Base-by-base conservation (phyloP, 106 monocot species). In the Phalaenopsis equestris region DNA sequence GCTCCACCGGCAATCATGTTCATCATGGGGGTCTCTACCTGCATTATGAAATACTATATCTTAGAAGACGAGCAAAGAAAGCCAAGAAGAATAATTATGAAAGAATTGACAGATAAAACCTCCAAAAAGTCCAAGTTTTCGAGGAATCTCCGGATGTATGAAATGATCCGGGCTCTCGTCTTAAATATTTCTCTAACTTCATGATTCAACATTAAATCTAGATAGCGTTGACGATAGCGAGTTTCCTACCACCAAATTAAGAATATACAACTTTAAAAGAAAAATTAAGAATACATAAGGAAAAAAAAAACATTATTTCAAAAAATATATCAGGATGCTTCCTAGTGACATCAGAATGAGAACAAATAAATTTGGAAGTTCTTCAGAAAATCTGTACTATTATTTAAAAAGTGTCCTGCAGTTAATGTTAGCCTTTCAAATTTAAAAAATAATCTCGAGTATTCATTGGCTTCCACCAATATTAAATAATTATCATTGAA, bases 11-110 rank as follows among this genome's bases (percentile, higher is more conserved):
- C 90, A 85, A 91, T 96, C 91, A 91, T 96, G 80, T 93, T 96
- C 91, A 96, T 93, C 93, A 93, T 96, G 16, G 96, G 93, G 74
- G 96, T 96, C 84, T 93, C 96, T n/a, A 96, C 96, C 96, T 96
- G 84, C 72, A 67, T 75, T 58, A 19, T 1, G 72, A 5, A 79
- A 65, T 7, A 16, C 37, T 17, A 21, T 56, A 64, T 30, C 30
- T 75, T 67, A 58, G 41, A 75, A 42, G 8, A 78, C 8, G 19
- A 67, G 56, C 47, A 41, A 48, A 56, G 14, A 6, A 76, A 15
- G 46, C 67, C 23, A 74, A 7, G 8, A 43, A 42, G 24, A n/a
- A 42, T 37, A 73, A n/a, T 76, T 16, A 21, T 2, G 9, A 80
- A 41, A 67, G 80, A 80, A 16, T 23, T 78, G 57, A n/a, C 12